phyloP scores from a whole-genome alignment of 352 stramenopile genomes.

The Ophiocytium majus region DNA sequence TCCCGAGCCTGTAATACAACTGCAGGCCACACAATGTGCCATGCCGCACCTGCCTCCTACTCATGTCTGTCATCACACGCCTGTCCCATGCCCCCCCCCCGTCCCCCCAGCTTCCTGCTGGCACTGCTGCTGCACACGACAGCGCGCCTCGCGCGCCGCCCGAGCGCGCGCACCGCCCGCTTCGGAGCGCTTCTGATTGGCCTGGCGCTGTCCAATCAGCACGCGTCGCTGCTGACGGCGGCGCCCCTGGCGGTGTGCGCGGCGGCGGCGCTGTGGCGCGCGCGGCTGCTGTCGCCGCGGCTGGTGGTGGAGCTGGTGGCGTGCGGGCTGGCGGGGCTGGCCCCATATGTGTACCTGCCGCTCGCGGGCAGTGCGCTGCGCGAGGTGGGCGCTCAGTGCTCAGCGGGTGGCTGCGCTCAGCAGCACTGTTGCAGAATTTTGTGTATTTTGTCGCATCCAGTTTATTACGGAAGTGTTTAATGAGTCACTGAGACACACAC shows the following conservation, averaged over 20 bases:
- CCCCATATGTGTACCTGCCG: conserved; percentile 78
- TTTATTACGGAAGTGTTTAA: too few relatives aligned
- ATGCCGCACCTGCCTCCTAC: too few relatives aligned
- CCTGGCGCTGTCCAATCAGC: conserved; percentile 87
- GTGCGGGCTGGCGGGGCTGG: conserved; percentile 64
- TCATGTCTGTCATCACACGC: too few relatives aligned
- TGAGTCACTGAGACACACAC: too few relatives aligned
- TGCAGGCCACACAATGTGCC: too few relatives aligned
- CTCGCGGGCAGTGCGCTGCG: conserved; percentile 64
- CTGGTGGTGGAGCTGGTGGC: background rate
- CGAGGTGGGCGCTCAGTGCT: too few relatives aligned
- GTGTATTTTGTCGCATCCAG: too few relatives aligned
- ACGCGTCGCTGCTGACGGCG: conserved; percentile 87
- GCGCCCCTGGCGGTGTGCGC: conserved; percentile 75
- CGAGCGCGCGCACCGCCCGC: background rate
- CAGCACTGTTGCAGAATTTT: too few relatives aligned
- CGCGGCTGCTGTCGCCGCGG: conserved; percentile 25
- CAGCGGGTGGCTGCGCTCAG: too few relatives aligned
- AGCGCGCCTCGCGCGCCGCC: background rate
- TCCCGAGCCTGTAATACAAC: too few relatives aligned
- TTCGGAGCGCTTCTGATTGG: conserved; percentile 71
- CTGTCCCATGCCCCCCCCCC: too few relatives aligned
- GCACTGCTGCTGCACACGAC: conserved; percentile 67
- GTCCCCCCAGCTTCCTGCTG: conserved; percentile 62
- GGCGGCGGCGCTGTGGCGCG: conserved; percentile 56